Evolutionary conservation across 2,329 filamentous ascomycete genomes (phyloP), one percentile per base, ranked within the genome.

Genomic region (Clonostachys solani): DNA sequence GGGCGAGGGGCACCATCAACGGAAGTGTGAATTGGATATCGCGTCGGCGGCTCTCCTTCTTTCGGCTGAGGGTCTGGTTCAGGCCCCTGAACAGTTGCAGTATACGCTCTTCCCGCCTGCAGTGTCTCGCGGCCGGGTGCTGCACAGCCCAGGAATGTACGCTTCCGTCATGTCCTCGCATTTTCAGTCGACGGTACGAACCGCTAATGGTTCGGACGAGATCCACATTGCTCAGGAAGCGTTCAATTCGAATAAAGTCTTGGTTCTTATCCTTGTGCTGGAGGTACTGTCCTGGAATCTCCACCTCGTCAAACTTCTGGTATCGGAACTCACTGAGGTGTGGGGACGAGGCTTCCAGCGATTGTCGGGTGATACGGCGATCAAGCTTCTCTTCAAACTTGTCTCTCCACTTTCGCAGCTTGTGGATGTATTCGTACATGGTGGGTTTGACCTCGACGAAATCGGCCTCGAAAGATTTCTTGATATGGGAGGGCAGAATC

Each of bases 261-360:
- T 95, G 91, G 65, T 99, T 99, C 80, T 97, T 99, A 60, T 99
- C 95, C 66, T 94, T 95, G 71, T 96, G 94, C 62, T 95, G 86
- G 52, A 96, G 73, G 65, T 99, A 99, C 64, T 99, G 94, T 1
- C 94, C 94, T 4, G 95, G 95, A 35, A 99, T 84, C 67, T 99
- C 94, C 12, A 99, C 92, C 59, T 99, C 95, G 60, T 99, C 94
- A 56, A 99, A 96, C 66, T 96, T 97, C 64, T 94, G 86, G 74
- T 96, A 99, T 37, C 90, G 81, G 76, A 99, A 99, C 62, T 97
- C 94, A 68, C 90, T 96, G 40, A 99, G 80, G 60, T 95, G 89
- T 43, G 90, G 88, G 42, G 91, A 96, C 63, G 89, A 95, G 29
- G 78, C 78, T 65, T 99, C 94, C 10, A 99, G 76, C 44, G 87